Conservation (phyloP, 768 basidiomycete species). For the Mycena latifolia region DNA sequence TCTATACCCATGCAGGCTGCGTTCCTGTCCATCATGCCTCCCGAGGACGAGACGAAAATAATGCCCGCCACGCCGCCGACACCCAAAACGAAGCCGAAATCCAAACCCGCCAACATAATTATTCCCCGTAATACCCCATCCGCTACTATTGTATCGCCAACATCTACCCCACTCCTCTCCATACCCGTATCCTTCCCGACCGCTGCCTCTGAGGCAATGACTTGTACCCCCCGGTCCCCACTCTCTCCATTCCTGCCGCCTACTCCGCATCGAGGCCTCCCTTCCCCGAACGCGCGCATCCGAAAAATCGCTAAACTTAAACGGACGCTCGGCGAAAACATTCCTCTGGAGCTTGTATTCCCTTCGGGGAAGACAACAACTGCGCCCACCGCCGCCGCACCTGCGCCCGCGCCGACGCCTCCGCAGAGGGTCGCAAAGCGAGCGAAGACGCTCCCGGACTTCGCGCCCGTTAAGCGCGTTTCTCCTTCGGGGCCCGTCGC, state of each 20-base stretch:
- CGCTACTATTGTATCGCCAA: conserved; percentile 34
- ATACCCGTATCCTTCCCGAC: conserved; percentile 1
- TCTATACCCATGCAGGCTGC: conserved; percentile 15
- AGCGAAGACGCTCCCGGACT: background rate
- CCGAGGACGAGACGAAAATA: conserved; percentile 18
- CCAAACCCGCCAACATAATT: conserved; percentile 32
- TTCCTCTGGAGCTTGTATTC: conserved; percentile 63
- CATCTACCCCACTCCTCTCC: conserved; percentile 17
- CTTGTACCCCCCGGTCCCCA: conserved; percentile 21
- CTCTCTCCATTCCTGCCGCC: conserved; percentile 34
- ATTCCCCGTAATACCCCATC: conserved; percentile 36
- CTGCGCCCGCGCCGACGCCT: background rate
- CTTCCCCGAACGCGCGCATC: conserved; percentile 50
- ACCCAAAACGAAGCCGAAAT: conserved; percentile 31
- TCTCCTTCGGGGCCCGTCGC: background rate
- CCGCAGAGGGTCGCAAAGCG: conserved; percentile 6
- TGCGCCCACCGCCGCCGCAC: background rate
- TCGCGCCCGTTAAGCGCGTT: conserved; percentile 1
- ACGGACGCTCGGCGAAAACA: conserved; percentile 64
- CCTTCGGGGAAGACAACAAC: conserved; percentile 22
- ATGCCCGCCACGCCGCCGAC: conserved; percentile 21
- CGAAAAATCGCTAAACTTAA: conserved; percentile 64
- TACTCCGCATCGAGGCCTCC: conserved; percentile 38
- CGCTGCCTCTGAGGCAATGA: background rate
- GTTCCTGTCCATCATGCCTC: background rate